Percentiles rank a stretch among this genome's conserved stretches.
Evolutionary conservation across 179 eudicot genomes (phyloP).

Genomic region (Camellia oleifera): DNA sequence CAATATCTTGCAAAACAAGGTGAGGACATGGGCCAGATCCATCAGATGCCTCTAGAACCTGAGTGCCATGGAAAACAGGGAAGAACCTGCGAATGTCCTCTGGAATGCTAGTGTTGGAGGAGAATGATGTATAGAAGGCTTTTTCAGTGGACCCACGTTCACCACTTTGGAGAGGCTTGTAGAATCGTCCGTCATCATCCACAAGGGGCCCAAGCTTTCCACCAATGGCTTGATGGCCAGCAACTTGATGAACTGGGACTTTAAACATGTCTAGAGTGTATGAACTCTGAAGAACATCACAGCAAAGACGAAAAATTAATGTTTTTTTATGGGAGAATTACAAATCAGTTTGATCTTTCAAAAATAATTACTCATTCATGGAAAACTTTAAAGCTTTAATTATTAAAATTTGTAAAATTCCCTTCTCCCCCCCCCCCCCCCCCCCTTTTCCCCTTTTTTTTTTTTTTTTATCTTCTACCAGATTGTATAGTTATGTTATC

Average conservation of each 20-base stretch:
- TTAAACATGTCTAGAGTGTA: slow-evolving; percentile 39
- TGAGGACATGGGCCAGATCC: slow-evolving; percentile 73
- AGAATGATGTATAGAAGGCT: slow-evolving; percentile 62
- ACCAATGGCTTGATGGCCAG: slow-evolving; percentile 69
- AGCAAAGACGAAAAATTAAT: background rate
- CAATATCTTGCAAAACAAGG: slow-evolving; percentile 62
- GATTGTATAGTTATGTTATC: background rate
- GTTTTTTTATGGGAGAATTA: no score
- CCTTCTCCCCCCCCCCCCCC: no score
- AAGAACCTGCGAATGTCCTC: slow-evolving; percentile 56
- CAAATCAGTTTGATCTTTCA: no score
- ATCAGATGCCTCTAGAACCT: slow-evolving; percentile 67
- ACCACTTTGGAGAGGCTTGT: slow-evolving; percentile 85
- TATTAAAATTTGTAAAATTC: no score
- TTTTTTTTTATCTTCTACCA: background rate
- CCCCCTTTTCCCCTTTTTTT: no score
- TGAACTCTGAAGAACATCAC: background rate
- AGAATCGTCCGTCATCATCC: slow-evolving; percentile 72
- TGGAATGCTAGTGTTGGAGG: slow-evolving; percentile 52
- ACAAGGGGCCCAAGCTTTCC: slow-evolving; percentile 80
- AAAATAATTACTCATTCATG: no score
- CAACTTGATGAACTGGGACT: slow-evolving; percentile 85
- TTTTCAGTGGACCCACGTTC: slow-evolving; percentile 68
- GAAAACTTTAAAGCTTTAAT: no score
- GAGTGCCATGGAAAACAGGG: slow-evolving; percentile 70